Evolutionary conservation across 768 basidiomycete species (phyloP).

Genomic region (Suillus americanus): DNA sequence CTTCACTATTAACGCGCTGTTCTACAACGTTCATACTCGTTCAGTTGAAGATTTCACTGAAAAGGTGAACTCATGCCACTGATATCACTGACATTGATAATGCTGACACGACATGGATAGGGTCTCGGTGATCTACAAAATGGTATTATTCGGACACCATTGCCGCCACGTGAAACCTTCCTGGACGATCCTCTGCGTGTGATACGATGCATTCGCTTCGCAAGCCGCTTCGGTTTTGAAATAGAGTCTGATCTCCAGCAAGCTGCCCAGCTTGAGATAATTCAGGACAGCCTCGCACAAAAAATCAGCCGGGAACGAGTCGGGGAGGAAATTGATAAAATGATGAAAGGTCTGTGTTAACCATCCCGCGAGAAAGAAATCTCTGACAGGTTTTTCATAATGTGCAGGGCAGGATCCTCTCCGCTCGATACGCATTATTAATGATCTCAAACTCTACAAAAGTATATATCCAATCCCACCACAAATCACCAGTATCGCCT

Average conservation of each 20-base stretch:
- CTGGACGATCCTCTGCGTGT: conserved; percentile 92
- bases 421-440: conserved; percentile 71
- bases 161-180: conserved; percentile 86
- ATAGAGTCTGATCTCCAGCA: conserved; percentile 67
- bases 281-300: conserved; percentile 65
- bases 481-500: conserved; percentile 42
- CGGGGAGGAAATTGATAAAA: conserved; percentile 91
- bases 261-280: conserved; percentile 57
- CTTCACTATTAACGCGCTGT: conserved; percentile 92
- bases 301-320: conserved; percentile 92
- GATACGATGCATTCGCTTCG: conserved; percentile 88
- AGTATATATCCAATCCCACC: conserved; percentile 62
- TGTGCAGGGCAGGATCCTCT: conserved; percentile 72
- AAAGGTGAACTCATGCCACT: conserved; percentile 45
- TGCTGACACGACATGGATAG: conserved; percentile 34
- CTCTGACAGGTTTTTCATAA: conserved; percentile 6
- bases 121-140: conserved; percentile 82
- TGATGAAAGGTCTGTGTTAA: conserved; percentile 72
- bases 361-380: conserved; percentile 2
- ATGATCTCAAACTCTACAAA: conserved; percentile 67
- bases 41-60: conserved; percentile 84
- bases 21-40: conserved; percentile 91
- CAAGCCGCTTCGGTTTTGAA: conserved; percentile 84
- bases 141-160: conserved; percentile 84
- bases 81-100: conserved; percentile 9